phyloP scores from a whole-genome alignment of 371 early-diverging fungal species.

The Chytridiales sp. region DNA sequence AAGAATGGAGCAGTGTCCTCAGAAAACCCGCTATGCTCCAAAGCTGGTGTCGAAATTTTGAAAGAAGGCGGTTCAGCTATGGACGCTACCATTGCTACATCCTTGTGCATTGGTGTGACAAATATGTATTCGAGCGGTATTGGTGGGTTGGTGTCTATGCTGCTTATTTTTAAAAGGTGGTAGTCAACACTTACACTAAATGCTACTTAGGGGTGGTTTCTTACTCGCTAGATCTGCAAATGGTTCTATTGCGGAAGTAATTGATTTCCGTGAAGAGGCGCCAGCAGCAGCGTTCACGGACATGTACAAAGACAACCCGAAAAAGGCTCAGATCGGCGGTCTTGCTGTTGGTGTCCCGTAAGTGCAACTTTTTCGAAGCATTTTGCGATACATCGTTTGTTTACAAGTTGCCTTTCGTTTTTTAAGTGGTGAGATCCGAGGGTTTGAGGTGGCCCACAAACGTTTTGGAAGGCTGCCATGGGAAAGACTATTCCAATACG shows the following conservation, averaged over 20 bases:
- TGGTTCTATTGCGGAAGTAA: slow-evolving; percentile 41
- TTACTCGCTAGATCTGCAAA: slow-evolving; percentile 80
- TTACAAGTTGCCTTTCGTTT: neutral
- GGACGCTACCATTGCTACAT: slow-evolving; percentile 94
- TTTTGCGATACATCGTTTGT: neutral
- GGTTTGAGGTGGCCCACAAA: slow-evolving; percentile 80
- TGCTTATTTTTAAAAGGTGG: neutral
- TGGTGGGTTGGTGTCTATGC: slow-evolving; percentile 60
- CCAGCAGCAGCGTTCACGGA: slow-evolving; percentile 68
- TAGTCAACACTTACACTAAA: slow-evolving; percentile 5
- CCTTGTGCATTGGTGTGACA: slow-evolving; percentile 91
- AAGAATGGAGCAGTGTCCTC: slow-evolving; percentile 77
- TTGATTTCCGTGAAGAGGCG: slow-evolving; percentile 86
- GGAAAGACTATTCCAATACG: slow-evolving; percentile 78
- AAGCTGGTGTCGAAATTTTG: slow-evolving; percentile 82
- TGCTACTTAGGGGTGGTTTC: slow-evolving; percentile 82
- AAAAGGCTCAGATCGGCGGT: slow-evolving; percentile 71
- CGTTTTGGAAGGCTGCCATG: slow-evolving; percentile 84
- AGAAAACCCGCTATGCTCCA: slow-evolving; percentile 80
- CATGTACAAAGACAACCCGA: slow-evolving; percentile 73
- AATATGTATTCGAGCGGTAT: slow-evolving; percentile 96
- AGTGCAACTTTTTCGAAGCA: slow-evolving; percentile 21
- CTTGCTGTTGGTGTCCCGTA: slow-evolving; percentile 87
- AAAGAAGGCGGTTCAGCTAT: slow-evolving; percentile 94
- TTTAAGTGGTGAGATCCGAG: slow-evolving; percentile 81